phyloP scores from a whole-genome alignment of 75 land plant species.

The Cryptomeria japonica region DNA sequence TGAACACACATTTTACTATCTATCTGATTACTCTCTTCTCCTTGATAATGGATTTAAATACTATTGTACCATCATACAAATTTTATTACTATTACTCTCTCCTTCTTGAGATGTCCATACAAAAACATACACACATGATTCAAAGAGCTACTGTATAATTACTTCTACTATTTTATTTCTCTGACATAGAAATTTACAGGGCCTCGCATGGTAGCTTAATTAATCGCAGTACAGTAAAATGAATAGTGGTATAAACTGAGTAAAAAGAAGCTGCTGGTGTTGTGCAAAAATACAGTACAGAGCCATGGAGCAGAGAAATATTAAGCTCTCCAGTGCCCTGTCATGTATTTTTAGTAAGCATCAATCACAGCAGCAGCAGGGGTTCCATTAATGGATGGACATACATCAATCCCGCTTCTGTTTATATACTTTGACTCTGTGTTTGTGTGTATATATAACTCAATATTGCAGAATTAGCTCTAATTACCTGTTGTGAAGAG shows the following conservation, averaged over 20 bases:
- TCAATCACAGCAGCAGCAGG: background rate
- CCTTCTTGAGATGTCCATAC: too few relatives aligned
- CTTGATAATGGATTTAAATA: too few relatives aligned
- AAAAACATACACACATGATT: too few relatives aligned
- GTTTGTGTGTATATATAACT: background rate
- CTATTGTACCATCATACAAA: too few relatives aligned
- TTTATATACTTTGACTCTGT: background rate
- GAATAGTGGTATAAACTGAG: background rate
- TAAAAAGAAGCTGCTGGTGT: background rate
- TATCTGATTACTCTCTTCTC: too few relatives aligned
- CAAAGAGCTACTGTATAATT: background rate
- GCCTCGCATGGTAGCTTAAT: background rate
- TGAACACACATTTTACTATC: too few relatives aligned
- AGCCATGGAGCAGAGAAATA: background rate
- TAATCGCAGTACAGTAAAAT: background rate
- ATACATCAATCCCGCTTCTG: background rate
- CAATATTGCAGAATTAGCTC: background rate
- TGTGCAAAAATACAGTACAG: constrained; percentile 4
- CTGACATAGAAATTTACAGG: background rate
- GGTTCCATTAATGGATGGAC: background rate
- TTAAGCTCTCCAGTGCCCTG: background rate
- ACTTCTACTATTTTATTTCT: background rate
- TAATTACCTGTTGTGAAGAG: constrained; percentile 9
- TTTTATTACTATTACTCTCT: too few relatives aligned
- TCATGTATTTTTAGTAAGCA: background rate